A percentile compares a stretch with the other conserved stretches of the same genome.
phyloP scores from a whole-genome alignment of 257 asterid species.

The Ehretia macrophylla region DNA sequence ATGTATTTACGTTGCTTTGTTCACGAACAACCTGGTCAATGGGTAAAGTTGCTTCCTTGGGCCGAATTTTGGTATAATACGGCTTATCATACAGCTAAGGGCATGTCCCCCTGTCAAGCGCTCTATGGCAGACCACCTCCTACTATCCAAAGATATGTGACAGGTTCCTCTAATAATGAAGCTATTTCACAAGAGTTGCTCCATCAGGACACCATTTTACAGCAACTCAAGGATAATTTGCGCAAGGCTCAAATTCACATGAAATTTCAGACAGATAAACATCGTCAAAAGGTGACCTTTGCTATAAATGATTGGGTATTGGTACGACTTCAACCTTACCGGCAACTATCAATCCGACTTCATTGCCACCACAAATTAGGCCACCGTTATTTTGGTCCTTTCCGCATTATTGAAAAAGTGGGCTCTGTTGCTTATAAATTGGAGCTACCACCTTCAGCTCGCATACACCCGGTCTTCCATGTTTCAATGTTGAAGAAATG shows the following conservation, averaged over 20 bases:
- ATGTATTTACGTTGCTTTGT: neutral
- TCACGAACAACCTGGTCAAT: neutral
- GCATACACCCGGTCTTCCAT: neutral
- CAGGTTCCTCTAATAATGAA: neutral
- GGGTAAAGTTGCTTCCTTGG: neutral
- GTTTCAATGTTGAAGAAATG: neutral
- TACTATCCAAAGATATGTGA: neutral
- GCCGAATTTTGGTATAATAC: slow-evolving; percentile 11
- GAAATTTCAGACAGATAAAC: neutral
- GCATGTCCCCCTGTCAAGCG: neutral
- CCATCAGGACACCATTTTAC: neutral
- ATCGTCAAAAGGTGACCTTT: neutral
- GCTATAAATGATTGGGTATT: neutral
- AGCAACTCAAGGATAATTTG: neutral
- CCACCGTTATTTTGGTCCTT: neutral
- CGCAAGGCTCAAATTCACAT: neutral
- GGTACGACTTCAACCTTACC: neutral
- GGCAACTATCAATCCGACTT: neutral
- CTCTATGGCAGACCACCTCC: neutral
- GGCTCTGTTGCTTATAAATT: neutral
- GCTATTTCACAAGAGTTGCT: neutral
- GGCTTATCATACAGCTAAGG: neutral
- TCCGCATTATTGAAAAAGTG: neutral
- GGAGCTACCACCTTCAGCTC: neutral
- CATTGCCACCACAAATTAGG: neutral